These are phyloP conservation scores for Lophiotrema nucula DNA, from an alignment of 495 filamentous ascomycete species.

Conservation along the genomic window DNA sequence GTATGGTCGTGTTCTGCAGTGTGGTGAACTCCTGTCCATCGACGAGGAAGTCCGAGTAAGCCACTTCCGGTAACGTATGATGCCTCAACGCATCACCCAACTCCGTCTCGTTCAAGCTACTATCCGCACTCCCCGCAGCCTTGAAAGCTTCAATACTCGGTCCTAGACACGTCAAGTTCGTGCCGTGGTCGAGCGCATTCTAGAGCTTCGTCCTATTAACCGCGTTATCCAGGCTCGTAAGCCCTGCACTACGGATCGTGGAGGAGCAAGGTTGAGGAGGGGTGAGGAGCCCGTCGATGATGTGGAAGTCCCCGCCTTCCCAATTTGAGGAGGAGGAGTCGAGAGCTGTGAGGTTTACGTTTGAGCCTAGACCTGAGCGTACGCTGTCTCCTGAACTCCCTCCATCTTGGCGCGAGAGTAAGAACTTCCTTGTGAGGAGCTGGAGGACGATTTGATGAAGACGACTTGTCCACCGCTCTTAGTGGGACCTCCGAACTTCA, in stretches of 20 bases:
- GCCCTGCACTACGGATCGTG: constrained; percentile 27
- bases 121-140: constrained; percentile 35
- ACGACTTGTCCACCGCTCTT: constrained; percentile 16
- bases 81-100: constrained; percentile 27
- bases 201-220: constrained; percentile 31
- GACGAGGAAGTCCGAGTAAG: constrained; percentile 36
- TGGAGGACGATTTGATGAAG: constrained; percentile 7
- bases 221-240: constrained; percentile 31
- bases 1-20: constrained; percentile 30
- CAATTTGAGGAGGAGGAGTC: background rate
- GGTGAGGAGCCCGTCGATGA: constrained; percentile 29
- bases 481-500: constrained; percentile 9
- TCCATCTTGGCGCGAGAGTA: background rate
- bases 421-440: background rate
- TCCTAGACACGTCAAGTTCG: constrained; percentile 41
- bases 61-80: constrained; percentile 35
- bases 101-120: constrained; percentile 17
- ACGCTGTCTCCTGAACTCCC: background rate
- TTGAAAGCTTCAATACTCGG: constrained; percentile 38
- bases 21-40: constrained; percentile 33
- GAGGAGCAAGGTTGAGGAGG: constrained; percentile 32
- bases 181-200: constrained; percentile 25
- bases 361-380: constrained; percentile 13
- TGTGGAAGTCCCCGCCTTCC: constrained; percentile 19
- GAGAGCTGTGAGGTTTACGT: constrained; percentile 12